Percentiles rank a stretch among this genome's conserved stretches.
phyloP scores from a whole-genome alignment of 2,329 filamentous ascomycete species.

The Scortechinia acanthostroma region DNA sequence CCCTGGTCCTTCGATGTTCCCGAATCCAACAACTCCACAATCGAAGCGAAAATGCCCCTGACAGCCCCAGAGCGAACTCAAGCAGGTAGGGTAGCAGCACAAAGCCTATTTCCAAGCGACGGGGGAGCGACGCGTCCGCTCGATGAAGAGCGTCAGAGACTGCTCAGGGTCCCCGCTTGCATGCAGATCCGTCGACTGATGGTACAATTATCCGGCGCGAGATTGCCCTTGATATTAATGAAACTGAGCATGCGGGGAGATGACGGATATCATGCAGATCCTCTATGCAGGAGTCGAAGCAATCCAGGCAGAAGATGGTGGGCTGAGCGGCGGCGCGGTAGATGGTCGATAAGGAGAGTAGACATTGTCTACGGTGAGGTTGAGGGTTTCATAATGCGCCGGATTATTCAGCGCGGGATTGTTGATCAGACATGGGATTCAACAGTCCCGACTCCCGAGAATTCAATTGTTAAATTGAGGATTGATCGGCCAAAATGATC shows the following conservation, averaged over 20 bases:
- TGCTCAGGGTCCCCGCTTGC: background rate
- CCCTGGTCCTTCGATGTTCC: constrained; percentile 7
- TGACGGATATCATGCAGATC: no score
- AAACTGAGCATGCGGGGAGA: constrained; percentile 11
- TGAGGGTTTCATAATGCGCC: no score
- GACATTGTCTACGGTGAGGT: no score
- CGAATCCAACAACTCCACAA: constrained; percentile 12
- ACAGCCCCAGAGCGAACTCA: constrained; percentile 9
- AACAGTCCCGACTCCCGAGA: no score
- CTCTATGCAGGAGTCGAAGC: no score
- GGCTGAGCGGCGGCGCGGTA: no score
- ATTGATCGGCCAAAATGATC: no score
- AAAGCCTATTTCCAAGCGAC: constrained; percentile 8
- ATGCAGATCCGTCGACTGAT: constrained; percentile 12
- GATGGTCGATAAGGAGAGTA: no score
- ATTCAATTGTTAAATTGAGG: no score
- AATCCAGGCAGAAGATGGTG: no score
- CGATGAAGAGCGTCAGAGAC: constrained; percentile 6
- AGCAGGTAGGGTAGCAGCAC: constrained; percentile 7
- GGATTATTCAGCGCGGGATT: no score
- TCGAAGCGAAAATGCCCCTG: constrained; percentile 12
- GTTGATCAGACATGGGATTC: no score
- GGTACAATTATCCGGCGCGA: constrained; percentile 14
- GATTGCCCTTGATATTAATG: constrained; percentile 15
- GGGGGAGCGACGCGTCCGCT: constrained; percentile 6